These are phyloP conservation scores for Spathaspora passalidarum DNA, from an alignment of 805 yeast species.

Conservation along the genomic window DNA sequence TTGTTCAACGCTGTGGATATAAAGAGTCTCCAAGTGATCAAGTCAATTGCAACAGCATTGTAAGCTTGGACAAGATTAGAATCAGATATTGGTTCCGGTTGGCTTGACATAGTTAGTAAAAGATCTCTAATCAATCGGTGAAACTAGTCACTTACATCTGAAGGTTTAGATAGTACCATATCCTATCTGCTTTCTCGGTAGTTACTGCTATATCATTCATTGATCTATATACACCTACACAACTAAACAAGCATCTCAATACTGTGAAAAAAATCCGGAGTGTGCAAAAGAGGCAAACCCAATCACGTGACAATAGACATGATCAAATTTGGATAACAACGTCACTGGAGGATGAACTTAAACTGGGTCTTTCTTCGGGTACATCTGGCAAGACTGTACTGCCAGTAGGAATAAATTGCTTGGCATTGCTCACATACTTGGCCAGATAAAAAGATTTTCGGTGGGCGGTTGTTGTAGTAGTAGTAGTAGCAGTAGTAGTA, in stretches of 20 bases:
- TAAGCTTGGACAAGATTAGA: conserved; percentile 8
- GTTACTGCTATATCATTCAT: neutral
- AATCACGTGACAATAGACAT: neutral
- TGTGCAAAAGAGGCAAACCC: neutral
- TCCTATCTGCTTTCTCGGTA: neutral
- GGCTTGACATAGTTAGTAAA: neutral
- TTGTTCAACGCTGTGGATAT: conserved; percentile 21
- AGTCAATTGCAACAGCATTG: conserved; percentile 19
- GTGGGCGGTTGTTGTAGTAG: neutral
- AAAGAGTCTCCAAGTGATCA: conserved; percentile 30
- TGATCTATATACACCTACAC: neutral
- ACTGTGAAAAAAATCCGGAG: neutral
- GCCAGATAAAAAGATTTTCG: neutral
- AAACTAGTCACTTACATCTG: neutral
- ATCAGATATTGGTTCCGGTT: neutral
- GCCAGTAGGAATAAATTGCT: neutral
- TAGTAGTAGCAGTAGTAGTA: neutral
- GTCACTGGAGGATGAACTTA: conserved; percentile 7
- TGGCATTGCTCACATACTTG: neutral
- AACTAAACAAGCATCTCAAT: neutral
- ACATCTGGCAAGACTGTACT: neutral
- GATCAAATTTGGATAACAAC: conserved; percentile 5
- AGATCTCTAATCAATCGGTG: neutral
- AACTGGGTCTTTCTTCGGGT: neutral
- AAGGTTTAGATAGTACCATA: neutral